Conservation (phyloP, 2,329 filamentous ascomycete species). For the Fusarium stilboides region DNA sequence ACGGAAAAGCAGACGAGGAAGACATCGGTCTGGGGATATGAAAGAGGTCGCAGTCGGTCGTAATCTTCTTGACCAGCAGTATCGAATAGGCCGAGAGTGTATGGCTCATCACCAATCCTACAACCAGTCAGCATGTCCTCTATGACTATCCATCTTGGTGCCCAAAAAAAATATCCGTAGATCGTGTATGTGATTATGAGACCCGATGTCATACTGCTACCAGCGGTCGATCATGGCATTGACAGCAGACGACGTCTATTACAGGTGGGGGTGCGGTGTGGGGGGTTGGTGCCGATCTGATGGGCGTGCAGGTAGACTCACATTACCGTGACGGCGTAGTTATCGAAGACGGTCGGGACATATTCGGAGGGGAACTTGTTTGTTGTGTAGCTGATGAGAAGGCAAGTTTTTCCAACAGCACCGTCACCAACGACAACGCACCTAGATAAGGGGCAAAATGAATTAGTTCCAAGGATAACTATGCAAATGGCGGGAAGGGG, state of each 20-base stretch:
- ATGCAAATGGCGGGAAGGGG: conserved; percentile 5
- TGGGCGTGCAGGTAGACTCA: conserved; percentile 68
- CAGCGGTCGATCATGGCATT: conserved; percentile 8
- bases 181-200: conserved; percentile 4
- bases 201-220: conserved; percentile 14
- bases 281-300: conserved; percentile 37
- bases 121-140: conserved; percentile 40
- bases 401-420: conserved; percentile 99
- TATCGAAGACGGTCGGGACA: conserved; percentile 98
- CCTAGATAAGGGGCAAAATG: conserved; percentile 63
- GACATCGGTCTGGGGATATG: conserved; percentile 98
- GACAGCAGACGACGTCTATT: conserved; percentile 24
- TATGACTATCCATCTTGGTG: background rate
- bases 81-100: conserved; percentile 97
- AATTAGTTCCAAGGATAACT: conserved; percentile 39
- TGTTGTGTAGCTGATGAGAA: conserved; percentile 98
- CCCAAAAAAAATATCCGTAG: conserved; percentile 18
- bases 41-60: conserved; percentile 94
- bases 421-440: conserved; percentile 99
- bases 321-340: conserved; percentile 99
- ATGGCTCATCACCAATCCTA: conserved; percentile 99
- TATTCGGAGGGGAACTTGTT: conserved; percentile 99
- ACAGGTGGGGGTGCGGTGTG: conserved; percentile 28
- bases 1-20: conserved; percentile 99
- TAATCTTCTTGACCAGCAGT: conserved; percentile 99